phyloP scores from a whole-genome alignment of 306 rosid genomes.

The Rubus parviflorus region DNA sequence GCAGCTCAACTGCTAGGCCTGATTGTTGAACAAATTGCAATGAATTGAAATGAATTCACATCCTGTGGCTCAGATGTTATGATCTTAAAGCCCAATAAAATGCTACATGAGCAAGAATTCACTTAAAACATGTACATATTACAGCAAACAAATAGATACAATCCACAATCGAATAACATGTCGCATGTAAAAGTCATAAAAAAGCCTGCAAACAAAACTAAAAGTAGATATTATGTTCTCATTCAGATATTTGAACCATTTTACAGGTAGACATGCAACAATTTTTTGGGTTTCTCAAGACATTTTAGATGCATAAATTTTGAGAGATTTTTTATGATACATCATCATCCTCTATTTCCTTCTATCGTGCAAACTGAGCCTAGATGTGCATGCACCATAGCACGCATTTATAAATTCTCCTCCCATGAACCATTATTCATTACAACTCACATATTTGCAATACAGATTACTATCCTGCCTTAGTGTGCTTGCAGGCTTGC shows the following conservation, averaged over 20 bases:
- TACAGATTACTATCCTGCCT: neutral
- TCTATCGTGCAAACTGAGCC: neutral
- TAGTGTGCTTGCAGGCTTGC: neutral
- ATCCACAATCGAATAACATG: neutral
- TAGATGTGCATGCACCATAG: neutral
- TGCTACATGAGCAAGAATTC: neutral
- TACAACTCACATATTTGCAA: neutral
- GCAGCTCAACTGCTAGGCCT: neutral
- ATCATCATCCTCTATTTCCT: neutral
- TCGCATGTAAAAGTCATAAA: neutral
- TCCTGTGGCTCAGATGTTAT: neutral
- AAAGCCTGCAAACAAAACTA: neutral
- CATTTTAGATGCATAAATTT: neutral
- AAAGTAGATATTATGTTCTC: neutral
- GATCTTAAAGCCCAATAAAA: neutral
- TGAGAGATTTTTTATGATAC: neutral
- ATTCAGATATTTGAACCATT: neutral
- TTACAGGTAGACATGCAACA: neutral
- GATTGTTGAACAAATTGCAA: neutral
- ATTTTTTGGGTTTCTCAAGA: neutral
- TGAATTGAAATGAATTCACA: neutral
- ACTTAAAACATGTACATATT: neutral
- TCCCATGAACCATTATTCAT: neutral
- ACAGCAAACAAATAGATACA: neutral
- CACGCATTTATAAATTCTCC: neutral